Evolutionary conservation across 495 filamentous ascomycete species (phyloP), one percentile per base, ranked within the genome.

Genomic region (Letharia lupina): DNA sequence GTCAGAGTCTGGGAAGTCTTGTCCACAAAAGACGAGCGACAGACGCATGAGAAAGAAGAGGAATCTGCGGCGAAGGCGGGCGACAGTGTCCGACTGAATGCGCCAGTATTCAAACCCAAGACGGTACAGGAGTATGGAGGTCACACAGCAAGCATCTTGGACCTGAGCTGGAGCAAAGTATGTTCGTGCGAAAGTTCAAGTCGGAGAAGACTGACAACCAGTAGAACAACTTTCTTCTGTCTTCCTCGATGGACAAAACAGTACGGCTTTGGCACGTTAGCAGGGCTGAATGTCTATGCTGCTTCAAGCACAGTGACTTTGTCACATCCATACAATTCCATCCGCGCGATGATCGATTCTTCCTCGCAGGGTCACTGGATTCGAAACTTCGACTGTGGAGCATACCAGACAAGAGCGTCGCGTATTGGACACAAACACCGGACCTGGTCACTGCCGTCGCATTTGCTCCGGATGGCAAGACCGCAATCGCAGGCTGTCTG

Each of bases 161-260:
- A 96, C 72, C 71, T 99, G 45, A 96, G 90, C 75, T 99, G 94
- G 93, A 96, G 91, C 78, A 99, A 98, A 78, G 86, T 87, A 81
- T 66, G 76, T 65, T 54, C 58, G 50, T 41, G 31, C 39, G n/a
- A 39, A 28, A 35, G 33, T 40, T 20, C 37, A 31, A 33, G 31
- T 20, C 40, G 16, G 50, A 33, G 42, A 3, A 23, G 39, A 61
- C 73, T 77, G 50, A 76, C 63, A 11, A 35, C 12, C 20, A 39
- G 15, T 68, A 89, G 83, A 99, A 99, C 72, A 96, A 96, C 70
- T 99, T 99, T 69, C 79, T 99, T 61, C 83, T 99, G 40, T 96
- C 93, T 39, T 96, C 93, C 1, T 96, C 92, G 0, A 98, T 96
- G 91, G 94, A 99, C 75, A 97, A 96, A 77, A 98, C 94, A 4